Base-by-base conservation (phyloP, 1,139 yeast genomes). In the Candida sanyaensis region DNA sequence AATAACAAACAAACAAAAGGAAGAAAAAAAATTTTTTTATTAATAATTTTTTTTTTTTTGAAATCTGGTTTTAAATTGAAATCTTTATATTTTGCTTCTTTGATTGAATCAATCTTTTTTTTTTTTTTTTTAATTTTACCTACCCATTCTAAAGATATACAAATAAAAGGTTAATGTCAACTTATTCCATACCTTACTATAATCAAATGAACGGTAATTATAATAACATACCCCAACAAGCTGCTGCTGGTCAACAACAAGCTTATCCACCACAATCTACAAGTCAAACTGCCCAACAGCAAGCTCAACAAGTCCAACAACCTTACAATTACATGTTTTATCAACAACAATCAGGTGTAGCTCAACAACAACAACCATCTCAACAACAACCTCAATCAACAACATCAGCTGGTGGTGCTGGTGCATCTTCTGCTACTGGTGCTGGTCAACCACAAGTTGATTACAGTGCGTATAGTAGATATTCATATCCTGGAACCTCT, bases 271-370 rank as follows among this genome's bases (percentile, higher is more conserved):
- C 44, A 24, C 57, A 48, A 40, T n/a, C 42, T 5, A 23, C 42
- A 8, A 32, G 28, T 21, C 34, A 40, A 21, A 5, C 42, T 21
- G 9, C 32, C 33, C 41, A 37, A 30, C 37, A 37, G 40, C 50
- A 32, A 26, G 43, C 38, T 7, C 47, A 51, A 29, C 48, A 44
- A 13, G 57, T 53, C 6, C 55, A 56, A 46, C 61, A 54, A 41
- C 53, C 58, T 21, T 59, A 61, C 11, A 60, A 61, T 44, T 60
- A 61, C 43, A 53, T 57, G 59, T 59, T 58, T 45, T 62, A 62
- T 44, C 63, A 60, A 46, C 55, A 51, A 41, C 39, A 45, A 10
- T 47, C 61, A 23, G 55, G 50, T 34, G 50, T 36, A 24, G 40
- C 40, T 17, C 55, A 50, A 32, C 51, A 42, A 32, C 51, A 42